Evolutionary conservation across 108 stramenopile genomes (phyloP), one percentile per base, ranked within the genome.

Genomic region (Aurantiochytrium sp.): DNA sequence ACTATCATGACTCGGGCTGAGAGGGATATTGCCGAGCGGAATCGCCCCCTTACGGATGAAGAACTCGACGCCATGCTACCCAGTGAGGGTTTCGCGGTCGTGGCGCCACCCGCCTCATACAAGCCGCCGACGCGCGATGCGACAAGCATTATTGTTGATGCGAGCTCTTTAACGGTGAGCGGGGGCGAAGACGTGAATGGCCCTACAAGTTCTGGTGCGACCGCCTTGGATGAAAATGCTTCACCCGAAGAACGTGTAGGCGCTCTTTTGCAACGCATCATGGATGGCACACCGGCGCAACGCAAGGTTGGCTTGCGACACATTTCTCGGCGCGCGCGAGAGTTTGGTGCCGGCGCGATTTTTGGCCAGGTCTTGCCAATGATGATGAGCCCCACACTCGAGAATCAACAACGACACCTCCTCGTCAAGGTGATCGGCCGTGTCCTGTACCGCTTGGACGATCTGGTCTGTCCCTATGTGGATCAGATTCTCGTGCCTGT

Each of bases 381-480:
- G 51, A 91, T 99, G 69, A 98, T 98, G 98, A 96, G 96, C 60
- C 98, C 98, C 16, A 96, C 98, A 4, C 92, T 99, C 23, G 99
- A 99, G 89, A 98, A 99, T 92, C 98, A 99, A 90, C 98, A 99
- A 91, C 92, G 99, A 8, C 99, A 99, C 90, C 91, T 98, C 73
- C 94, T 99, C 25, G 99, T 99, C 59, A 99, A 99, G 93, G 98
- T 98, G 18, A 98, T 99, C 90, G 99, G 99, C 93, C 98, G 99
- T 5, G 93, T 99, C 28, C 90, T 99, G 58, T 99, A 98, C 94
- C 97, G 98, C 88, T 93, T 99, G 57, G 97, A 98, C 72, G 98
- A 99, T 90, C 91, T 98, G 16, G 98, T 99, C 10, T 92, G 98
- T 49, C 98, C 99, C 5, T 98, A 93, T 92, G 98, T 98, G 64